Evolutionary conservation across 495 filamentous ascomycete species (phyloP).

Genomic region (Niebla homalea): DNA sequence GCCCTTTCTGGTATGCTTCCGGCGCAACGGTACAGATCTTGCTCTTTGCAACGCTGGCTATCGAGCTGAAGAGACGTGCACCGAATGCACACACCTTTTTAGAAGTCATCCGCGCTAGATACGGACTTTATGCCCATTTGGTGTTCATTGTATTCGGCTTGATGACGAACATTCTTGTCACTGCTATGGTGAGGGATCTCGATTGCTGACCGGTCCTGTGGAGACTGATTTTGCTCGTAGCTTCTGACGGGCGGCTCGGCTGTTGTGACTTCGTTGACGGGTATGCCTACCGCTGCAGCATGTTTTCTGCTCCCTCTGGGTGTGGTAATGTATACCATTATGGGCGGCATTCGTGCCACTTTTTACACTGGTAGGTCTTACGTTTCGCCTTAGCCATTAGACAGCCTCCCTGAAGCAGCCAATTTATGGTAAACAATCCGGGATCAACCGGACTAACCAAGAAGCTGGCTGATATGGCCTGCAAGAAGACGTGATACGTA

Average conservation of each 20-base stretch:
- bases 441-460: too few relatives aligned
- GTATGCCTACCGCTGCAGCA: constrained; percentile 74
- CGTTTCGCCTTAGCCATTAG: too few relatives aligned
- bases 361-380: constrained; percentile 24
- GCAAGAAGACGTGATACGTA: too few relatives aligned
- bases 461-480: too few relatives aligned
- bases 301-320: constrained; percentile 84
- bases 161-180: constrained; percentile 74
- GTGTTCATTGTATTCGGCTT: constrained; percentile 73
- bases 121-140: constrained; percentile 51
- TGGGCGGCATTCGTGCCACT: constrained; percentile 67
- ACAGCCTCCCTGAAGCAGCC: too few relatives aligned
- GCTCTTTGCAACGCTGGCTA: constrained; percentile 85
- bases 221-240: neutral
- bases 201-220: neutral
- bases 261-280: constrained; percentile 72
- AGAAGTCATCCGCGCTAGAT: constrained; percentile 53
- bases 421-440: too few relatives aligned
- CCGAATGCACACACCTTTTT: constrained; percentile 83
- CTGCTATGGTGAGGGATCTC: constrained; percentile 47
- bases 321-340: constrained; percentile 65
- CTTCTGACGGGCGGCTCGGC: constrained; percentile 82
- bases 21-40: constrained; percentile 53
- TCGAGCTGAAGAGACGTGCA: constrained; percentile 78
- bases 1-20: constrained; percentile 81